phyloP scores from a whole-genome alignment of 2,329 filamentous ascomycete genomes.

The Metarhizium album region DNA sequence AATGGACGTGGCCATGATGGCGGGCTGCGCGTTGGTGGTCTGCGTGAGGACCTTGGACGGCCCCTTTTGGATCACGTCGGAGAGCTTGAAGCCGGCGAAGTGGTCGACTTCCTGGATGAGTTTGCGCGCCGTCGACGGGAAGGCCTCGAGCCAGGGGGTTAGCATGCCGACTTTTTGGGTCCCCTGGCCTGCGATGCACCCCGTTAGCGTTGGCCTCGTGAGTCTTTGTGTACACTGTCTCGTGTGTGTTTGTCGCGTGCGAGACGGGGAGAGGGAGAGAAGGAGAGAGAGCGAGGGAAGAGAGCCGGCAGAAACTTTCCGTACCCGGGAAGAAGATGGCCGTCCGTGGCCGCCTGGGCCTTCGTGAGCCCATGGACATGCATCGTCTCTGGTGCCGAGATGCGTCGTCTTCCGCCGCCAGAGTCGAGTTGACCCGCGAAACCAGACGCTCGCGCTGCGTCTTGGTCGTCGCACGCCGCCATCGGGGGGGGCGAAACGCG shows the following conservation, averaged over 20 bases:
- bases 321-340: constrained; percentile 51
- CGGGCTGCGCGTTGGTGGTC: constrained; percentile 83
- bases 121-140: constrained; percentile 65
- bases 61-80: constrained; percentile 66
- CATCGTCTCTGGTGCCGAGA: neutral
- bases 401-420: constrained; percentile 9
- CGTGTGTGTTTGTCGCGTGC: too few relatives aligned
- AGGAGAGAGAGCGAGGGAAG: too few relatives aligned
- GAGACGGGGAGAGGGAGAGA: too few relatives aligned
- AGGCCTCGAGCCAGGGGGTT: constrained; percentile 74
- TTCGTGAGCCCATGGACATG: constrained; percentile 19
- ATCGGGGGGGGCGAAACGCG: constrained; percentile 17
- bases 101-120: constrained; percentile 80
- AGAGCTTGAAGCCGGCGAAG: constrained; percentile 63
- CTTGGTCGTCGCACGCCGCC: constrained; percentile 7
- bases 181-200: constrained; percentile 55
- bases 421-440: neutral
- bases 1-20: constrained; percentile 91
- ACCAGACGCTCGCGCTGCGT: neutral
- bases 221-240: neutral
- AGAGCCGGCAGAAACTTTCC: too few relatives aligned
- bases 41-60: constrained; percentile 66
- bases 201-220: neutral
- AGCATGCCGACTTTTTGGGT: constrained; percentile 86
- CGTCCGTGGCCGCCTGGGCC: constrained; percentile 33